Conservation (phyloP, 345 rosid species). For the Populus ilicifolia region DNA sequence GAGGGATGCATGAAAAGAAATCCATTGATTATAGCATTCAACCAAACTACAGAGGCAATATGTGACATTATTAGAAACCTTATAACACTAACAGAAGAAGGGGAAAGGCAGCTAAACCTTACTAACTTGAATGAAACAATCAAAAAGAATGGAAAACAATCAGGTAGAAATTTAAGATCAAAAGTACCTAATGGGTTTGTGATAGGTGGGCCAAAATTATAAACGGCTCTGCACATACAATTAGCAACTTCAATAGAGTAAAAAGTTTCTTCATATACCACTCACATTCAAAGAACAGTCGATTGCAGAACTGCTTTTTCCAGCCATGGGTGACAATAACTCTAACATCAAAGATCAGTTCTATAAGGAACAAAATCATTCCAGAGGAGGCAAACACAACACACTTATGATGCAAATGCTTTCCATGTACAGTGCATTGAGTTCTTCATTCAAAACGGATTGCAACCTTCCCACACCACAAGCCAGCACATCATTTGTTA, state of each 20-base stretch:
- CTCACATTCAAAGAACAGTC: background rate
- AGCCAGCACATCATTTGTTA: background rate
- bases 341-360: background rate
- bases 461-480: background rate
- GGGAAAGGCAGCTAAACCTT: background rate
- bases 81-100: background rate
- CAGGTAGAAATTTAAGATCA: background rate
- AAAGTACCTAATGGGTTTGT: background rate
- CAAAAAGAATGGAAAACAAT: background rate
- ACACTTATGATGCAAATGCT: background rate
- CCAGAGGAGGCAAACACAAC: background rate
- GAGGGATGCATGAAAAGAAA: background rate
- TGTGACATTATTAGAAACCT: background rate
- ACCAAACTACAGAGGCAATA: background rate
- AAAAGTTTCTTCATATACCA: background rate
- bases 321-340: background rate
- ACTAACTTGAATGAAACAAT: background rate
- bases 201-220: background rate
- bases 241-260: background rate
- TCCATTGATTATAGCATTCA: background rate
- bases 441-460: background rate
- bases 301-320: background rate
- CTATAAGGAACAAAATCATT: background rate
- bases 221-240: background rate
- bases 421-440: background rate